Base-by-base conservation (phyloP, 352 stramenopile species). In the Salisapilia sapeloensis region DNA sequence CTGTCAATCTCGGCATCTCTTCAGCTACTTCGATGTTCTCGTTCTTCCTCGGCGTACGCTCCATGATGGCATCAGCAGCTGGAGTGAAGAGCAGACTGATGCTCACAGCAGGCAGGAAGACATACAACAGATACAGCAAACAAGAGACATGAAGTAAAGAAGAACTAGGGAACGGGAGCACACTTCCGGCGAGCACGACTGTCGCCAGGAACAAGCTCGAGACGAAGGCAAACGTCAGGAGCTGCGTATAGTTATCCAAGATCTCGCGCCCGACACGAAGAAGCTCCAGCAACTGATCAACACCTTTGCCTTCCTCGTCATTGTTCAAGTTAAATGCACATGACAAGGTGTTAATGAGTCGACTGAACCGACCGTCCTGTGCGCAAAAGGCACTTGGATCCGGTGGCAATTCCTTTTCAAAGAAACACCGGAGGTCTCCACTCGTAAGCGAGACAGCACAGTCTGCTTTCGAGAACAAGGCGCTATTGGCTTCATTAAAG, bases 21-120 rank as follows among this genome's bases (percentile, higher is more conserved):
- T 80, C 66, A 6, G 57, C 27, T 19, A 75, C 50, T 17, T 72
- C 64, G 9, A 78, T 50, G 11, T 60, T 44, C 43, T 86, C 71
- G 41, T 91, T 91, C 50, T 91, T 91, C 37, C 60, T 63, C 33
- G 75, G 75, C 3, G 75, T 91, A 16, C 66, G 65, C 46, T 82
- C 84, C 75, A 91, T 91, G 11, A 80, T 58, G 4, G 60, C 60
- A 34, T 63, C 61, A 29, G 85, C 70, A 22, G 62, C 65, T 3
- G 60, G 61, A 1, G 67, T 66, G 12, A 69, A 71, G 26, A 91
- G 53, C 67, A 91, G 81, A 3, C 58, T 70, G 5, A 91, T 50
- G 48, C 65, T 81, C 2, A 91, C 42, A 1, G 53, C 57, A 1
- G 75, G 75, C 9, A 91, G 66, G 6, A 91, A 52, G 13, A 78